Percentiles rank a stretch among this genome's conserved stretches.
phyloP scores from a whole-genome alignment of 139 green algal species.

The Pycnococcus provasolii region DNA sequence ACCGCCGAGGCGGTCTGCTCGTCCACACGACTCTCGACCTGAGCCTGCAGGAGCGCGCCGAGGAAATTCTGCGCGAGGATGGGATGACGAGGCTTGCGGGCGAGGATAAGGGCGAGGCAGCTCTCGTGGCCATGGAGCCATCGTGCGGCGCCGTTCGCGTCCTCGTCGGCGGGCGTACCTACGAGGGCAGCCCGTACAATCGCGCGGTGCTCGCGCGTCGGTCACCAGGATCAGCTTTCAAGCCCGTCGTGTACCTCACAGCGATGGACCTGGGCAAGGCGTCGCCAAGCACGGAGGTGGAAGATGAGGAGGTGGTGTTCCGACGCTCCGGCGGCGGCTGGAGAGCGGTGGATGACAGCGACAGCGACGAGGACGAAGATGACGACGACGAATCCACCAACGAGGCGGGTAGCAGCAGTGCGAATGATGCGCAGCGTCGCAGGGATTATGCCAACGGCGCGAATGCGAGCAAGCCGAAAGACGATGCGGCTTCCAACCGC shows the following conservation, averaged over 20 bases:
- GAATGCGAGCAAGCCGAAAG: background rate
- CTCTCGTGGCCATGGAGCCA: conserved; percentile 38
- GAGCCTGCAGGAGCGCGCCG: conserved; percentile 35
- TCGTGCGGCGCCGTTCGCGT: conserved; percentile 36
- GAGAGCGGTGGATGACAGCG: background rate
- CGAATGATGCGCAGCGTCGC: background rate
- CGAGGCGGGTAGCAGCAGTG: background rate
- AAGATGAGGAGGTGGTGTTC: conserved; percentile 29
- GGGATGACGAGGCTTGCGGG: conserved; percentile 11
- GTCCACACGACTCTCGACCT: conserved; percentile 44
- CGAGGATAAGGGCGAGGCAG: conserved; percentile 34
- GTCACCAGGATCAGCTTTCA: conserved; percentile 28
- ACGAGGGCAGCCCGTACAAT: conserved; percentile 37
- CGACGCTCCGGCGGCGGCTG: background rate
- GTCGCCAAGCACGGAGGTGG: conserved; percentile 19
- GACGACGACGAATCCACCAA: conserved; percentile 3
- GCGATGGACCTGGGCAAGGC: conserved; percentile 23
- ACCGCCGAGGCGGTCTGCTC: conserved; percentile 19
- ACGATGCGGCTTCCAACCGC: background rate
- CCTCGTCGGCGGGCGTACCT: conserved; percentile 42
- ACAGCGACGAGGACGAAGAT: background rate
- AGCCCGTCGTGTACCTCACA: conserved; percentile 36
- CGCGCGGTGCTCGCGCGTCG: conserved; percentile 30
- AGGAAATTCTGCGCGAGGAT: conserved; percentile 29
- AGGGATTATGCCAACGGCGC: background rate